Conservation (phyloP, 1,139 yeast species). For the Taiozyma onychis region DNA sequence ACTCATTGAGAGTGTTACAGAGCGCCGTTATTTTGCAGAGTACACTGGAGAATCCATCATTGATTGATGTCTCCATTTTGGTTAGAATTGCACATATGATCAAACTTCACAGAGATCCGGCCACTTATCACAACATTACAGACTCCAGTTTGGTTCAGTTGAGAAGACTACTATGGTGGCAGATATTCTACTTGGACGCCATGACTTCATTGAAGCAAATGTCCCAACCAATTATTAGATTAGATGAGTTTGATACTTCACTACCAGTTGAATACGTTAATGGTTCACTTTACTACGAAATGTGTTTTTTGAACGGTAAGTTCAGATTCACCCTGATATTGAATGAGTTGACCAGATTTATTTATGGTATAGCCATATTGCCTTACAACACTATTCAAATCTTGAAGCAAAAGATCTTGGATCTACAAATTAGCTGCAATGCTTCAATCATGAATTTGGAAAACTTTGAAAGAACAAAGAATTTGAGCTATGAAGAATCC, state of each 20-base stretch:
- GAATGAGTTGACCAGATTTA: conserved; percentile 37
- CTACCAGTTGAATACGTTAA: conserved; percentile 41
- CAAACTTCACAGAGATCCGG: conserved; percentile 56
- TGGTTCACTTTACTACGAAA: conserved; percentile 16
- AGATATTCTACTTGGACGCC: conserved; percentile 54
- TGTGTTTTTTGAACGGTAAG: conserved; percentile 45
- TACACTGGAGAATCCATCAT: conserved; percentile 50
- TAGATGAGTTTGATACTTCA: conserved; percentile 51
- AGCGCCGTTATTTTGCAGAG: conserved; percentile 50
- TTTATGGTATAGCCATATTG: conserved; percentile 21
- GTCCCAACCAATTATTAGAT: conserved; percentile 49
- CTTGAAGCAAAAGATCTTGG: conserved; percentile 42
- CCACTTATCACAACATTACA: conserved; percentile 40
- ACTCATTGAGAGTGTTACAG: conserved; percentile 40
- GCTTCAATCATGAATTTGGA: conserved; percentile 34
- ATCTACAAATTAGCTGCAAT: conserved; percentile 44
- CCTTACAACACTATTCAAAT: conserved; percentile 35
- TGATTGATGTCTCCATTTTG: conserved; percentile 27
- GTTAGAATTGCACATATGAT: conserved; percentile 50
- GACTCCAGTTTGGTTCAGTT: conserved; percentile 45
- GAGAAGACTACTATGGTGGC: conserved; percentile 61
- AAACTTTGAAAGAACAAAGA: conserved; percentile 18
- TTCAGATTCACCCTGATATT: conserved; percentile 46
- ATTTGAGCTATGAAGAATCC: conserved; percentile 35
- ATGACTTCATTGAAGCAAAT: conserved; percentile 53